Conservation (phyloP, 2,329 filamentous ascomycete species). For the Aureobasidium sp. region DNA sequence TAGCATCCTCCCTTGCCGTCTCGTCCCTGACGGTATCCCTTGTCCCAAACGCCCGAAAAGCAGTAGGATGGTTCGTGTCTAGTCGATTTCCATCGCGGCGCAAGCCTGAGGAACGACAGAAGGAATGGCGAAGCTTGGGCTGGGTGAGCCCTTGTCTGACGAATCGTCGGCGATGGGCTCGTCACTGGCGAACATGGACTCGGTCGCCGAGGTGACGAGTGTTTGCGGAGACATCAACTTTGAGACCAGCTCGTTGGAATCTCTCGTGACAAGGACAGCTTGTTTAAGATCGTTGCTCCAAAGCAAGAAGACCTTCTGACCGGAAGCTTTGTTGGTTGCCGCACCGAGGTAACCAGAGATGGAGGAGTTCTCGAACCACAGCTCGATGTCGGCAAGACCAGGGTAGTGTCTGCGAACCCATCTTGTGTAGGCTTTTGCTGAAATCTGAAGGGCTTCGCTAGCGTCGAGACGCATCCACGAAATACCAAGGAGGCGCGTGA, state of each 20-base stretch:
- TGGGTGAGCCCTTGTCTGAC: slow-evolving; percentile 1
- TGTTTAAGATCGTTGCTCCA: slow-evolving; percentile 41
- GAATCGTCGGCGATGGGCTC: neutral
- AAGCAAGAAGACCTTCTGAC: slow-evolving; percentile 36
- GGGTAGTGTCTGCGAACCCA: slow-evolving; percentile 77
- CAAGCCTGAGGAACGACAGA: neutral
- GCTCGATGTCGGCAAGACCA: slow-evolving; percentile 33
- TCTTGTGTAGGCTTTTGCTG: slow-evolving; percentile 60
- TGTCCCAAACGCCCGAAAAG: neutral
- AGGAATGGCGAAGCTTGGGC: neutral
- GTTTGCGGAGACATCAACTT: slow-evolving; percentile 17
- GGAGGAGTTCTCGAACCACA: slow-evolving; percentile 42
- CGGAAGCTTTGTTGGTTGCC: slow-evolving; percentile 34
- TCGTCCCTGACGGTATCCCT: neutral
- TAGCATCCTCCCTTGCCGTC: neutral
- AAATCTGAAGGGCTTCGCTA: slow-evolving; percentile 55
- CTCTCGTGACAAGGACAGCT: slow-evolving; percentile 34
- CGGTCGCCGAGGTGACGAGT: neutral
- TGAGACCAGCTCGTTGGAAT: slow-evolving; percentile 24
- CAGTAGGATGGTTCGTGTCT: neutral
- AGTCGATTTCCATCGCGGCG: slow-evolving; percentile 3
- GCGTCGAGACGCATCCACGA: slow-evolving; percentile 79
- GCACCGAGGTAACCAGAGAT: slow-evolving; percentile 40
- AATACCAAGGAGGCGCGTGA: slow-evolving; percentile 80
- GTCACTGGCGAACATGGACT: slow-evolving; percentile 7